These are phyloP conservation scores for Tolypocladium tundrense DNA, from an alignment of 2,329 filamentous ascomycete genomes.

Conservation along the genomic window DNA sequence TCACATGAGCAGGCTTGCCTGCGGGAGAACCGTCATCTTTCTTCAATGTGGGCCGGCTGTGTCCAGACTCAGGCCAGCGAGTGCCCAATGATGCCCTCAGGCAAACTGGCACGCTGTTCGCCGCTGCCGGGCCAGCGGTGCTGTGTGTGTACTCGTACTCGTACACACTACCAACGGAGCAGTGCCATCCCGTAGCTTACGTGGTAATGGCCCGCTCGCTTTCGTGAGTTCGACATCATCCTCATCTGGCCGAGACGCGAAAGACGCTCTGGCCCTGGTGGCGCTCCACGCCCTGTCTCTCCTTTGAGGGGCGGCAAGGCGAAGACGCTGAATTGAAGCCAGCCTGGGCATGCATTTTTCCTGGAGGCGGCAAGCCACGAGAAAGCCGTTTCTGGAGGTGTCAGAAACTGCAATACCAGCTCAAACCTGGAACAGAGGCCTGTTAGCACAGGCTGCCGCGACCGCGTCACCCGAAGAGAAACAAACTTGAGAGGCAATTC, in stretches of 20 bases:
- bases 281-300: too few species aligned
- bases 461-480: neutral
- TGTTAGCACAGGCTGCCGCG: neutral
- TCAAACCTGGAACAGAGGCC: neutral
- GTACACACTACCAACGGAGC: neutral
- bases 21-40: neutral
- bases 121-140: neutral
- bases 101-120: neutral
- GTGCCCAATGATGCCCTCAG: neutral
- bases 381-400: too few species aligned
- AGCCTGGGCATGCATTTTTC: too few species aligned
- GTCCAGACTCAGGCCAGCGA: neutral
- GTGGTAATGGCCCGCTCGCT: neutral
- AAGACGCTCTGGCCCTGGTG: too few species aligned
- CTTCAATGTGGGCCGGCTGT: neutral
- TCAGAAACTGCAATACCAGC: neutral
- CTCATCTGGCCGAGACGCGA: too few species aligned
- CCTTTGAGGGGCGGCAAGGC: too few species aligned
- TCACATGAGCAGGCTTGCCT: conserved; percentile 1
- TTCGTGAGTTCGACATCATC: neutral
- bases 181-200: neutral
- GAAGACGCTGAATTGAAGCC: too few species aligned
- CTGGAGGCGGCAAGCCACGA: too few species aligned
- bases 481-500: too few species aligned
- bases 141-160: neutral